A percentile compares a stretch with the other conserved stretches of the same genome.
Conservation (phyloP, 169 alveolate genomes). For the Eimeria acervulina region DNA sequence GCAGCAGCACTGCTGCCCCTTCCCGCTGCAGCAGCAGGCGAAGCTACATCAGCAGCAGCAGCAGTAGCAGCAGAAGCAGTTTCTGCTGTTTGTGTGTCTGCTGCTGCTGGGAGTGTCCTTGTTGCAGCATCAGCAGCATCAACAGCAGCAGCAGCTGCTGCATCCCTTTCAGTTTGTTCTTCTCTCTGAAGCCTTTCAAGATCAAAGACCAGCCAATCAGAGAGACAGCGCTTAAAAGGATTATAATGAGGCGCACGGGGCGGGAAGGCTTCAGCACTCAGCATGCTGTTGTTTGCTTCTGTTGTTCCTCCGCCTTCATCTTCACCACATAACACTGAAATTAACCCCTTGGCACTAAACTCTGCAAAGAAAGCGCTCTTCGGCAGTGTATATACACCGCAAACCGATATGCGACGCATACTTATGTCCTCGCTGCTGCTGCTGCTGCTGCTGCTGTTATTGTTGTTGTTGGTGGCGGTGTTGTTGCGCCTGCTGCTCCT, state of each 20-base stretch:
- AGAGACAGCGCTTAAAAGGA: conserved; percentile 4
- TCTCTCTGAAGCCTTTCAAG: neutral
- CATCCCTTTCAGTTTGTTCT: neutral
- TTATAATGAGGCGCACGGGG: conserved; percentile 2
- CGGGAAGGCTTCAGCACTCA: neutral
- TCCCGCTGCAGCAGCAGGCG: neutral
- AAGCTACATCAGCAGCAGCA: conserved; percentile 4
- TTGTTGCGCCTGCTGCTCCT: too few species aligned
- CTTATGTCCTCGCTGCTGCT: neutral
- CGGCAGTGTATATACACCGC: neutral
- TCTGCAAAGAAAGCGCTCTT: conserved; percentile 15
- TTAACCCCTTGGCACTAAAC: neutral
- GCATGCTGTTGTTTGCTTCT: neutral
- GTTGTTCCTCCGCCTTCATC: too few species aligned
- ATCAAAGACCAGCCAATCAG: conserved; percentile 38
- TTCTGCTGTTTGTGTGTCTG: neutral
- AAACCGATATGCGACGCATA: neutral
- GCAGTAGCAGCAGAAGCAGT: neutral
- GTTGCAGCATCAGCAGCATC: neutral
- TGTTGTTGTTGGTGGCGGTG: too few species aligned
- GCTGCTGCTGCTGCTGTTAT: too few species aligned
- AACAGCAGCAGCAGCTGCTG: too few species aligned
- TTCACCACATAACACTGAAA: conserved; percentile 26
- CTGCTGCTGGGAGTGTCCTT: too few species aligned
- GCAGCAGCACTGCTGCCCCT: too few species aligned